Base-by-base conservation (phyloP, 495 filamentous ascomycete species). In the Hypoxylon cercidicola region DNA sequence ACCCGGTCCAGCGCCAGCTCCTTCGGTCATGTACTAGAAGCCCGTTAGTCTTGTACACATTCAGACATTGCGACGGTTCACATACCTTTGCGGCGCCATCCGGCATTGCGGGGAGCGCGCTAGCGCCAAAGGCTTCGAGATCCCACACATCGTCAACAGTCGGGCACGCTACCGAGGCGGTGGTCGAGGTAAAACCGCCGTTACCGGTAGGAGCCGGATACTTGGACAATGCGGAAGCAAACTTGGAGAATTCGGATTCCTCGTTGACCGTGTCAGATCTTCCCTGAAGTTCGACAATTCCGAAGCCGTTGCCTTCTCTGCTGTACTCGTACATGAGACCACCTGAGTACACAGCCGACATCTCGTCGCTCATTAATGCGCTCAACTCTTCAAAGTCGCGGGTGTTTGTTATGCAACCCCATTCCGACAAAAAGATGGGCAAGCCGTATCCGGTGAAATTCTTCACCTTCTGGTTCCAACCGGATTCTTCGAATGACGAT, bases 321-420 rank as follows among this genome's bases (percentile, higher is more conserved):
- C 89, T 88, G 80, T 97, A 98, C 77, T 98, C 94, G 79, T 97
- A 98, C 73, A 97, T 90, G 41, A 98, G 87, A 70, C 94, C 94
- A 64, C 95, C 94, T 55, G 94, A 97, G 84, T 96, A 98, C 61
- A 97, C 95, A 48, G 76, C 60, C 4, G 91, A 94, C 95, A 98
- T 99, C 57, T 96, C 72, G 16, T 76, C 78, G 75, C 82, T 86
- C 86, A 97, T 97, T 45, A 97, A 85, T 34, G 93, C 82, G 30
- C 75, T 70, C 49, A 97, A 84, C 79, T 97, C 95, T 53, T 87
- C 79, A 74, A 95, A 98, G 68, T 88, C 79, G 59, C 95, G 95
- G 49, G 79, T 82, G 80, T 90, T 90, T 64, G 85, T 90, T 56
- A 77, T 84, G 86, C 94, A 98, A 60, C 94, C 94, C 71, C 93